These are phyloP conservation scores for Aureobasidium pullulans DNA, from an alignment of 2,329 filamentous ascomycete genomes.

Conservation along the genomic window DNA sequence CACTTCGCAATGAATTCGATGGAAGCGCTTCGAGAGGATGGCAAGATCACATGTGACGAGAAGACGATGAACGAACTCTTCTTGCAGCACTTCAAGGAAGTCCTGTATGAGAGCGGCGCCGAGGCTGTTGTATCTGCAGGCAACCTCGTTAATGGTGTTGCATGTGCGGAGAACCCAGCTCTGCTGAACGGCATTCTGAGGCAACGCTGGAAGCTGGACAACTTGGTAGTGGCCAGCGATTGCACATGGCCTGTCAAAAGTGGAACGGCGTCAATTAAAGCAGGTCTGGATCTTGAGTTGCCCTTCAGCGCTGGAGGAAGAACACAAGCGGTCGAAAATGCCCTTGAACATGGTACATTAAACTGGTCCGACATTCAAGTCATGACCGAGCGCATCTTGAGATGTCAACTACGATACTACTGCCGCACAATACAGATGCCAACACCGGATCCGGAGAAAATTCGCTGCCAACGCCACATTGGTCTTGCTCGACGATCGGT, in stretches of 20 bases:
- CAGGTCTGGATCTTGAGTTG: slow-evolving; percentile 18
- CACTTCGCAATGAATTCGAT: slow-evolving; percentile 27
- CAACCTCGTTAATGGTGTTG: slow-evolving; percentile 18
- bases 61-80: slow-evolving; percentile 23
- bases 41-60: slow-evolving; percentile 24
- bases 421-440: background rate
- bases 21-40: slow-evolving; percentile 24
- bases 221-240: slow-evolving; percentile 17
- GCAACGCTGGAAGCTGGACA: slow-evolving; percentile 17
- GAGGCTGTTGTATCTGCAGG: slow-evolving; percentile 17
- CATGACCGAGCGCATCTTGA: background rate
- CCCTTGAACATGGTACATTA: background rate
- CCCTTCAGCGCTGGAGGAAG: slow-evolving; percentile 15
- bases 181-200: slow-evolving; percentile 16
- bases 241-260: slow-evolving; percentile 17
- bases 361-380: background rate
- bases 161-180: slow-evolving; percentile 16
- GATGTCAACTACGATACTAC: background rate
- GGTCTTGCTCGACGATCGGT: slow-evolving; percentile 16
- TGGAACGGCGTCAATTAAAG: slow-evolving; percentile 16
- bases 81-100: slow-evolving; percentile 18
- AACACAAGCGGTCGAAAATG: background rate
- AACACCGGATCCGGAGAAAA: background rate
- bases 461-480: slow-evolving; percentile 16
- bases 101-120: slow-evolving; percentile 15